Base-by-base conservation (phyloP, 805 yeast species). In the Candida peoriensis region DNA sequence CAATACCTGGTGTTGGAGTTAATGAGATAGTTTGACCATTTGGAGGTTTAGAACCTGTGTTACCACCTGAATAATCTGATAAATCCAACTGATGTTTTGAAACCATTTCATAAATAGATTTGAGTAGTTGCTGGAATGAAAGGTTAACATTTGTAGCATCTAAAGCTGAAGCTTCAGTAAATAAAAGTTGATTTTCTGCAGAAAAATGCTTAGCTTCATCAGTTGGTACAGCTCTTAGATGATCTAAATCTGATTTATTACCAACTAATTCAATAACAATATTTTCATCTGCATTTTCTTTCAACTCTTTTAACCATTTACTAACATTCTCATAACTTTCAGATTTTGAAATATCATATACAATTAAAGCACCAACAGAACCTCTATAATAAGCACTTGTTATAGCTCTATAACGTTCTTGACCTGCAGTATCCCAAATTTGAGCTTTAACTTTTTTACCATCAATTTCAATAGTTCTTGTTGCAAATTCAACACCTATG, bases 401-500 rank as follows among this genome's bases (percentile, higher is more conserved):
- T 60, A 90, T 90, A 29, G 98, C 97, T 52, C 98, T 78, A 69
- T 93, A 90, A 61, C 98, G 78, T 63, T 90, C 98, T 68, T 90
- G 98, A 42, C 98, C 98, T 2, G 98, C 98, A 24, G 98, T 90
- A 63, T 90, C 98, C 98, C 98, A 90, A 49, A 88, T 81, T 63
- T 87, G 95, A 4, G 94, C 90, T 60, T 85, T 86, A 48, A 85
- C 81, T 57, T 86, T 66, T 54, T 82, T 83, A 28, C 87, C 88
- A 46, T 83, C 90, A 43, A 84, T 79, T 52, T 83, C 90, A 37
- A 93, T 78, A 3, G 97, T 89, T 60, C 97, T 75, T 16, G 97
- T 93, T 28, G 97, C 97, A 66, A 90, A 90, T 63, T 93, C 98
- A 33, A 93, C 98, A 31, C 98, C 98, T 56, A 90, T 90, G 19